Evolutionary conservation across 345 rosid species (phyloP).

Genomic region (Linum tenue): DNA sequence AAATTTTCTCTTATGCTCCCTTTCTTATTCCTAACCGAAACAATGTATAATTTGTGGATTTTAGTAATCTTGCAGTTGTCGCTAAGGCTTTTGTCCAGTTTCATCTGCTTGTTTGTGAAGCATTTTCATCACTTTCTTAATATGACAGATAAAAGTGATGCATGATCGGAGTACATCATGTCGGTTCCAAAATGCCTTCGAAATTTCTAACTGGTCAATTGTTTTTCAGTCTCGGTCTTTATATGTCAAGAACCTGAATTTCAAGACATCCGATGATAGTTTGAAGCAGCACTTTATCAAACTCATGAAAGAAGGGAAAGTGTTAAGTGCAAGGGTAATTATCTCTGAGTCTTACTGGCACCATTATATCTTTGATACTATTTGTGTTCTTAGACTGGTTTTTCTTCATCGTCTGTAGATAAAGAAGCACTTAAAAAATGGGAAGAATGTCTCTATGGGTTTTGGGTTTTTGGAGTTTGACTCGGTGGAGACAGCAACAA

Average conservation of each 20-base stretch:
- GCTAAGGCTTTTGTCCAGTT: background rate
- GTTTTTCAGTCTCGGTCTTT: constrained; percentile 69
- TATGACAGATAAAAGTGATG: background rate
- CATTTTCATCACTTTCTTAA: background rate
- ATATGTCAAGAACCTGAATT: constrained; percentile 82
- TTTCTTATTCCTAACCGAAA: background rate
- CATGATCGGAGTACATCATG: background rate
- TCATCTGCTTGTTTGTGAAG: background rate
- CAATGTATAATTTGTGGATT: background rate
- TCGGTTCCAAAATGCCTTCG: background rate
- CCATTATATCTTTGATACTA: background rate
- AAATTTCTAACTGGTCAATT: constrained; percentile 4
- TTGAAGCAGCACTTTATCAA: constrained; percentile 58
- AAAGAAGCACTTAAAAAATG: constrained; percentile 71
- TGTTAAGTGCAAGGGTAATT: constrained; percentile 71
- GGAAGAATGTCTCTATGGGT: constrained; percentile 75
- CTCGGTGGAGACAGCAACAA: constrained; percentile 66
- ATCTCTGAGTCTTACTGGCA: constrained; percentile 4
- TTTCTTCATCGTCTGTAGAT: constrained; percentile 38
- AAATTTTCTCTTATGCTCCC: background rate
- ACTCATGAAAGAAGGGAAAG: constrained; percentile 61
- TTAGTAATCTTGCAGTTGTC: background rate
- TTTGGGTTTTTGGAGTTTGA: constrained; percentile 90
- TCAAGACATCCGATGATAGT: constrained; percentile 77
- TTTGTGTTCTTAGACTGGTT: constrained; percentile 13